Percentiles rank a stretch among this genome's conserved stretches.
These are phyloP conservation scores for Aspergillus glaucus DNA, from an alignment of 2,329 filamentous ascomycete genomes.

Conservation along the genomic window DNA sequence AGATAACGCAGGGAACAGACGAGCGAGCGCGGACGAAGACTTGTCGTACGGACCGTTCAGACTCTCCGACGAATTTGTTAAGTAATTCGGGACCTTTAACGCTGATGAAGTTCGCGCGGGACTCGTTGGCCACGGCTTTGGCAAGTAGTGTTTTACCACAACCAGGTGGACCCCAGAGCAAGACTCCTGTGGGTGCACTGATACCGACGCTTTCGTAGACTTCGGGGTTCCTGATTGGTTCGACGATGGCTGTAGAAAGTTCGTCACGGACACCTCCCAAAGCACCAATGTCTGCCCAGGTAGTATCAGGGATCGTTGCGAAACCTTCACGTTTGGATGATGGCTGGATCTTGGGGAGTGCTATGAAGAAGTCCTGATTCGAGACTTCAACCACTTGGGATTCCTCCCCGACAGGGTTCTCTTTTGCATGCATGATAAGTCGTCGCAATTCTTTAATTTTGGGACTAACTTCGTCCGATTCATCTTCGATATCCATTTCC, in stretches of 20 bases:
- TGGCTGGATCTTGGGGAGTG: slow-evolving; percentile 68
- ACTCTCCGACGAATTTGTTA: slow-evolving; percentile 97
- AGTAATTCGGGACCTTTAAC: slow-evolving; percentile 94
- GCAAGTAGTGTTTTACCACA: slow-evolving; percentile 96
- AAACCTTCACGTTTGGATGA: slow-evolving; percentile 91
- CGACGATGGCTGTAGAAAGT: slow-evolving; percentile 78
- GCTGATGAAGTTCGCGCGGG: slow-evolving; percentile 94
- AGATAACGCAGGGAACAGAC: slow-evolving; percentile 86
- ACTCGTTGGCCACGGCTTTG: slow-evolving; percentile 92
- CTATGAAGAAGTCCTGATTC: slow-evolving; percentile 65
- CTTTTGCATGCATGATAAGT: slow-evolving; percentile 51
- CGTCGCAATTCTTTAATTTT: slow-evolving; percentile 43
- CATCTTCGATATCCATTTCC: slow-evolving; percentile 50
- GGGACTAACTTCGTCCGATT: slow-evolving; percentile 24
- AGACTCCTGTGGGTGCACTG: slow-evolving; percentile 72
- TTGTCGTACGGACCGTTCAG: slow-evolving; percentile 84
- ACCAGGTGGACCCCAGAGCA: slow-evolving; percentile 94
- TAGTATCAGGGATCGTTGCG: slow-evolving; percentile 85
- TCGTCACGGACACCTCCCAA: slow-evolving; percentile 72
- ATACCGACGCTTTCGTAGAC: slow-evolving; percentile 72
- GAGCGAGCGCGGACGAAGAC: slow-evolving; percentile 84
- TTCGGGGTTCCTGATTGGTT: slow-evolving; percentile 77
- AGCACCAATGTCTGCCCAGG: slow-evolving; percentile 88
- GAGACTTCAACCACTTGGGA: slow-evolving; percentile 52
- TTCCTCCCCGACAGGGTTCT: slow-evolving; percentile 47